Evolutionary conservation across 202 grass and related monocot genomes (phyloP), one percentile per base, ranked within the genome.

Genomic region (Brachypodium distachyon): DNA sequence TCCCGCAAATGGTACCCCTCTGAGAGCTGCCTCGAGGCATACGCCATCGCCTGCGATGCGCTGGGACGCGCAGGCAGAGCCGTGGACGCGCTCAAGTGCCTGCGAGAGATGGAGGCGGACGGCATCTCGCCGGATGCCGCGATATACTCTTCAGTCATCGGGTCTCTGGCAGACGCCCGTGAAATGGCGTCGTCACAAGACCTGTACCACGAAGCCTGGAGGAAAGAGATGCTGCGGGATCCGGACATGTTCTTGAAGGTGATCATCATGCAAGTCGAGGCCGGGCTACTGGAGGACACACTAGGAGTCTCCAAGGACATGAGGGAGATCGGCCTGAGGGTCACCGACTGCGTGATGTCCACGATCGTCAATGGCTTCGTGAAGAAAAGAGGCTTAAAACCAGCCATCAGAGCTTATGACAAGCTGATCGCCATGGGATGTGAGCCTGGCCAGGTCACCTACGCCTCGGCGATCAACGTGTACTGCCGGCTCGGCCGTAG

Each of bases 361-460:
- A 86, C 96, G 1, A 81, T 98, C 29, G 54, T 98, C 73, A 98
- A 87, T 55, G 96, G 96, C 47, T 98, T 98, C 25, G 87, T 85
- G 5, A 92, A 85, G 77, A 90, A 87, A 67, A 83, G 83, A 72
- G 87, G 85, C 32, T 77, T 95, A 12, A 95, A 89, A 19, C 77
- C 87, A 18, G 88, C 96, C 34, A 82, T 98, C 67, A 86, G 91
- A 70, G 85, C 91, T 1, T 98, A 92, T 11, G 76, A 95, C 73
- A 79, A 64, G 41, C 44, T 95, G 53, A 18, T 89, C 1, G 66
- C 63, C 34, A 3, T 87, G 31, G 91, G 91, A 21, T 95, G 96
- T 18, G 87, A 95, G 54, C 87, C 96, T 27, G 96, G 96, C 1
- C 96, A 98, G 68, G 96, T 98, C 44, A 98, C 96, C 7, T 98